Evolutionary conservation across 129 eudicot genomes (phyloP), one percentile per base, ranked within the genome.

Genomic region (Lactuca sativa): DNA sequence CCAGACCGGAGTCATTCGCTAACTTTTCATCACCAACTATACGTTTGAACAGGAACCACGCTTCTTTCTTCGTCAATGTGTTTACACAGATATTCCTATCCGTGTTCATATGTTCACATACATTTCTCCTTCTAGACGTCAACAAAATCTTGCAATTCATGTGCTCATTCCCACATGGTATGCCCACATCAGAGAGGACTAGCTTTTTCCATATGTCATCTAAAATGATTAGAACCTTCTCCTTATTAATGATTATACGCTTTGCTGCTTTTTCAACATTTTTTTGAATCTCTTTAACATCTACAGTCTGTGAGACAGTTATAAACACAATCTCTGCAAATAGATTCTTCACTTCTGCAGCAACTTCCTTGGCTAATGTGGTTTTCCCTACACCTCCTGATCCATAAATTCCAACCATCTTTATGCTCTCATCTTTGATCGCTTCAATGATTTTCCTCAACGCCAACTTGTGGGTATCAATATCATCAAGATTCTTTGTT

Each of bases 201-300:
- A 67, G 3, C 8, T 10, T 51, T 15, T 61, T 18, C 80, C 74
- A 75, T 9, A 75, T 32, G 43, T 75, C 74, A 47, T 75, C 74
- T 31, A 75, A 4, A 12, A 75, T 67, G 57, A 75, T 68, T 12
- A 75, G 47, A 3, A 68, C 17, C 47, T 75, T 75, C 41, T 67
- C 21, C 5, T 43, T 33, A 0, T 38, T 36, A 21, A 21, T 21
- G 1, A 32, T 48, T 13, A 67, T 59, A 8, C 7, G n/a, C 1
- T 56, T 48, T 48, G 68, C 47, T 33, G 67, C 79, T 4, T 17
- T 33, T 34, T 15, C 9, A 25, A 59, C 65, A 13, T 67, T 61
- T 21, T 58, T 30, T 31, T 30, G 18, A 51, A 66, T 74, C 55
- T 7, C 18, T 55, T 47, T 5, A 47, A 6, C 17, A 33, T 56